These are phyloP conservation scores for Fusarium drepaniforme DNA, from an alignment of 2,329 filamentous ascomycete genomes.

Conservation along the genomic window DNA sequence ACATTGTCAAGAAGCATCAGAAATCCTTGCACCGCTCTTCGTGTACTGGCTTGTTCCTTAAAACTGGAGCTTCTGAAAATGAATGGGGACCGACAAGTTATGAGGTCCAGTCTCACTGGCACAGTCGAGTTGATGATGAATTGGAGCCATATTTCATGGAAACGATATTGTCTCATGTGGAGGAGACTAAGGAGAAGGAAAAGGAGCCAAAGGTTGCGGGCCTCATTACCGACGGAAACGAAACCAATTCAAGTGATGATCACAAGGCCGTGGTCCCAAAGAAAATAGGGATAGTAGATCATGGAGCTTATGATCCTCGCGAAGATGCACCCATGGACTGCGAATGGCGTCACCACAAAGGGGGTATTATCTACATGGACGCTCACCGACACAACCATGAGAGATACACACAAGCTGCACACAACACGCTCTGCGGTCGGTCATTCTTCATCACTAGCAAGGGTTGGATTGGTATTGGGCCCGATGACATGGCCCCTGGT, in stretches of 20 bases:
- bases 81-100: neutral
- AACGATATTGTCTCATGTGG: neutral
- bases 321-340: neutral
- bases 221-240: neutral
- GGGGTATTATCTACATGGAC: neutral
- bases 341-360: neutral
- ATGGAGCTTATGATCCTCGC: neutral
- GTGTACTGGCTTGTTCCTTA: neutral
- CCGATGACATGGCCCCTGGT: neutral
- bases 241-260: too few species aligned
- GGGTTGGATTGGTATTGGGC: neutral
- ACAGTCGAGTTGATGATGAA: neutral
- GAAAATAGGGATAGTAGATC: neutral
- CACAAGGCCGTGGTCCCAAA: neutral
- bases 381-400: neutral
- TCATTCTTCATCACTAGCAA: neutral
- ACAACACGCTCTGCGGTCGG: neutral
- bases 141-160: neutral
- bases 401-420: neutral
- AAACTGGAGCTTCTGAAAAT: neutral
- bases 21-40: neutral
- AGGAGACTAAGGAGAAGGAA: neutral
- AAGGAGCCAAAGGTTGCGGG: neutral
- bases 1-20: neutral
- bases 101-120: neutral